Base-by-base conservation (phyloP, 2,329 filamentous ascomycete species). In the Fusarium ambrosium region DNA sequence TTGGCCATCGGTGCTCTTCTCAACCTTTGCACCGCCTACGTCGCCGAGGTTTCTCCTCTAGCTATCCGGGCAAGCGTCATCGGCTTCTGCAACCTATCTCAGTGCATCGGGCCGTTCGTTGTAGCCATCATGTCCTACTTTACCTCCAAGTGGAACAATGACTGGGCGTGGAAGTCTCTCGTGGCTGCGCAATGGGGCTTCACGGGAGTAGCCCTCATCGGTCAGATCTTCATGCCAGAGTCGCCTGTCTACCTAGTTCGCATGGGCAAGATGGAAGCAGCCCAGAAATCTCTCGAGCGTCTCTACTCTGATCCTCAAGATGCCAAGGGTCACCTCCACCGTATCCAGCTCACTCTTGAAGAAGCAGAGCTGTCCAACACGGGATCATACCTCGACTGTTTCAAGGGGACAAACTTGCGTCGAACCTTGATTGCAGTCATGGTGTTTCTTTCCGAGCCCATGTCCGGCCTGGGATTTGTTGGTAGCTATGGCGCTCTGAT, bases 211-310 rank as follows among this genome's bases (percentile, higher is more conserved):
- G 81, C 81, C 4, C 41, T 81, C 0, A 56, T 79, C 8, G 78
- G 79, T 0, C 79, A 81, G 4, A 13, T 86, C 36, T 45, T 86
- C 53, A 82, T 89, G 37, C 88, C 88, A 0, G 88, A 90, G 70
- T 87, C 85, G 14, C 88, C 88, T 0, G 82, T 86, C 0, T 89
- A 85, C 69, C 79, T 89, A 2, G 78, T 90, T 1, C 83, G 86
- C 4, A 85, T 83, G 62, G 81, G 80, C 5, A 78, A 79, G 7
- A 77, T 84, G 13, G 80, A 80, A 1, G 77, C 86, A 56, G 85
- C 87, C 2, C 78, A 87, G 68, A 80, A 81, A 67, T 84, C 87
- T 20, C 86, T 89, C 78, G 83, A 83, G 65, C 85, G 87, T 55
- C 85, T 91, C 60, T 76, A 76, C 27, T 66, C 75, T 0, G 86